These are phyloP conservation scores for Neonectria punicea DNA, from an alignment of 2,329 filamentous ascomycete species.

Conservation along the genomic window DNA sequence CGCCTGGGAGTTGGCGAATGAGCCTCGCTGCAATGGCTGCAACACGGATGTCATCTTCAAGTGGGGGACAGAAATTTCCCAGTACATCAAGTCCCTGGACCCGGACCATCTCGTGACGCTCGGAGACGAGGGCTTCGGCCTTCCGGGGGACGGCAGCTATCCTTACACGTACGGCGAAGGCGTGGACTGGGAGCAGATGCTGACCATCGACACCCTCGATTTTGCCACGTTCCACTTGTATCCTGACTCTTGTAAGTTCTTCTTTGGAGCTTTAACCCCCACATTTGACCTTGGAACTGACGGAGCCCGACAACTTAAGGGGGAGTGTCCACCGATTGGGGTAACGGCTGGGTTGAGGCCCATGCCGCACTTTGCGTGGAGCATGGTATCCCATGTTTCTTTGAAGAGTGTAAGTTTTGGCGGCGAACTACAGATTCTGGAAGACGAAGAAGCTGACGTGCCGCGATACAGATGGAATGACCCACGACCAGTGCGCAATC, in stretches of 20 bases:
- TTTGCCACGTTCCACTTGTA: conserved; percentile 52
- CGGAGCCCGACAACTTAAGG: conserved; percentile 11
- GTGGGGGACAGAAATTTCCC: conserved; percentile 63
- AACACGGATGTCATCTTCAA: conserved; percentile 47
- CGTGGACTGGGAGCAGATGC: conserved; percentile 60
- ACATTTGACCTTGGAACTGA: neutral
- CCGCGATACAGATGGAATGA: conserved; percentile 36
- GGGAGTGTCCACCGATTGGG: conserved; percentile 30
- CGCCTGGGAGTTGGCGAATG: conserved; percentile 65
- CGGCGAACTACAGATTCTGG: neutral
- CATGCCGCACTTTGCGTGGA: conserved; percentile 44
- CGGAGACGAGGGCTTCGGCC: conserved; percentile 65
- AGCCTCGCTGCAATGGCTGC: conserved; percentile 48
- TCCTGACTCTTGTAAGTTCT: conserved; percentile 43
- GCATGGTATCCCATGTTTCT: conserved; percentile 46
- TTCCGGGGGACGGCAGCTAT: conserved; percentile 61
- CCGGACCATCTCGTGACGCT: conserved; percentile 68
- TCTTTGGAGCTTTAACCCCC: no score
- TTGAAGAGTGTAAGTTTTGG: conserved; percentile 46
- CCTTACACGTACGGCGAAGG: conserved; percentile 63
- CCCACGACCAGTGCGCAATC: conserved; percentile 44
- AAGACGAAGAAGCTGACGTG: neutral
- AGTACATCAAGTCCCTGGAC: conserved; percentile 74
- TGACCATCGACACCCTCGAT: conserved; percentile 64
- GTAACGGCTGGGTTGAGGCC: conserved; percentile 32